Evolutionary conservation across 345 rosid species (phyloP).

Genomic region (Punica granatum): DNA sequence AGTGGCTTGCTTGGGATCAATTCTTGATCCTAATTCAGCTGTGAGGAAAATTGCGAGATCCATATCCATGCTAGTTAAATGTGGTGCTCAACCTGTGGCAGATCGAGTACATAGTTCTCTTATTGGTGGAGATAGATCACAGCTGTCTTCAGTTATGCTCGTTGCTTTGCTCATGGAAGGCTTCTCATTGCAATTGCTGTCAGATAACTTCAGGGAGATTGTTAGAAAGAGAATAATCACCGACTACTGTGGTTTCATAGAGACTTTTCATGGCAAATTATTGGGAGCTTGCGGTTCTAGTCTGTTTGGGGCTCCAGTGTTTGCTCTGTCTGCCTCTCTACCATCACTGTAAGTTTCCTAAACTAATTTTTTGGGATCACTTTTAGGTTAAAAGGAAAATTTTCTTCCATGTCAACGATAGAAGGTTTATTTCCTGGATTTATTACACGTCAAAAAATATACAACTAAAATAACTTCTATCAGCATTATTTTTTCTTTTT

Average conservation of each 20-base stretch:
- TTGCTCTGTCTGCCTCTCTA: conserved; percentile 62
- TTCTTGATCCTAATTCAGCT: conserved; percentile 45
- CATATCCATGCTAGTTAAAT: conserved; percentile 49
- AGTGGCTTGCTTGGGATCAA: conserved; percentile 43
- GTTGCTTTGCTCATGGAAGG: conserved; percentile 69
- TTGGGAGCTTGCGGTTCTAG: conserved; percentile 25
- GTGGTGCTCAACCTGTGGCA: conserved; percentile 42
- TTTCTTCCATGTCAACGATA: not conserved
- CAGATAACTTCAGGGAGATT: conserved; percentile 34
- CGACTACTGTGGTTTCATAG: conserved; percentile 50
- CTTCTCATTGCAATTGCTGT: conserved; percentile 54
- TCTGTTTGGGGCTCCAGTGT: conserved; percentile 45
- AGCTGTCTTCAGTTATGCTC: conserved; percentile 36
- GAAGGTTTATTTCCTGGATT: not conserved
- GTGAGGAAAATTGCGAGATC: conserved; percentile 64
- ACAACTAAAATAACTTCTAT: not conserved
- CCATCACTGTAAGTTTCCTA: conserved; percentile 52
- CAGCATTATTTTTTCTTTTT: not conserved
- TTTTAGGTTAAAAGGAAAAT: not conserved
- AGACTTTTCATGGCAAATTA: conserved; percentile 29
- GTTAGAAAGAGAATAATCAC: conserved; percentile 48
- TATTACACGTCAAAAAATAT: not conserved
- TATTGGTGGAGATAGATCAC: conserved; percentile 30
- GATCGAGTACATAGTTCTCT: conserved; percentile 44
- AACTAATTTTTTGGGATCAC: not conserved